Evolutionary conservation across 768 basidiomycete genomes (phyloP), one percentile per base, ranked within the genome.

Genomic region (Russula ochroleuca): DNA sequence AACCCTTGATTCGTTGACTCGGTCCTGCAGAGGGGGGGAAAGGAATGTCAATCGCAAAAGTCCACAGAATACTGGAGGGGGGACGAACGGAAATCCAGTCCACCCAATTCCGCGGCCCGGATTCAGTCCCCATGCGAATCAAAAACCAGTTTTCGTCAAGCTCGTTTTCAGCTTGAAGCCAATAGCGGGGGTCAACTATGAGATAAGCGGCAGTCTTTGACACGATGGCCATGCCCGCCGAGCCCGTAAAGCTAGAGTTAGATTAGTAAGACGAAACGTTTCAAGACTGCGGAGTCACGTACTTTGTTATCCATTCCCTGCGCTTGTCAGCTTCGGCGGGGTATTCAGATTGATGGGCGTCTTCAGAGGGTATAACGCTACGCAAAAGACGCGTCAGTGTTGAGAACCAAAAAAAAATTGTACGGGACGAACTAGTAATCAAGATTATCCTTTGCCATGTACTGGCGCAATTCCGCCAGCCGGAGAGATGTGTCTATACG

Each of bases 301-400:
- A 88, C 87, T 86, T 88, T 49, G 86, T 86, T 56, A 93, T 83
- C 77, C 83, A 93, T 71, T 90, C 83, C 59, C 88, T 78, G 53
- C 92, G 83, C 72, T 87, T 88, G 73, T 94, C 92, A 62, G 84
- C 83, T 8, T 80, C 73, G 19, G 89, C 83, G 28, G 92, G 87
- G 64, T 91, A 92, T 73, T 94, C 92, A 0, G 90, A 91, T 57
- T 83, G 83, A 71, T 94, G 92, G 6, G 90, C 86, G 70, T 94
- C 92, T 73, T 90, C 89, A 40, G 81, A 85, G 2, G 90, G 90
- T 52, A 93, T 73, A 67, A 92, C 73, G 69, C 90, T 93, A 59
- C 10, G 15, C 15, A 11, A 15, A 2, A 25, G 9, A 41, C 35
- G 15, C n/a, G 17, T 59, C 33, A 59, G 51, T 67, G 41, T 59